Conservation (phyloP, 805 yeast genomes). For the Lipomyces orientalis region DNA sequence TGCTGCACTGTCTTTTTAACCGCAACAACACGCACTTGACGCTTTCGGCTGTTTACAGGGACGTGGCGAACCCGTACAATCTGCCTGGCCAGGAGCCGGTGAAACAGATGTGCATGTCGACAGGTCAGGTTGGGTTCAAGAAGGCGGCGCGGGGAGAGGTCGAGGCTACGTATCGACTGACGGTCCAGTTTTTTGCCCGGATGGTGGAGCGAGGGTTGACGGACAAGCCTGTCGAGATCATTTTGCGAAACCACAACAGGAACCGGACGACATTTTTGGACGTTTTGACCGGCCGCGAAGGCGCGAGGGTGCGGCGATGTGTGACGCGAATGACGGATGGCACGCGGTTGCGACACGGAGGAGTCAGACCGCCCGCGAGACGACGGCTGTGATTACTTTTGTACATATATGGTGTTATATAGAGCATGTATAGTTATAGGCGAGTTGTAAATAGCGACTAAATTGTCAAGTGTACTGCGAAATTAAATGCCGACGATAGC, state of each 20-base stretch:
- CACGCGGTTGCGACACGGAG: conserved; percentile 89
- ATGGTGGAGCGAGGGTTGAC: conserved; percentile 68
- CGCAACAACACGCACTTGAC: conserved; percentile 85
- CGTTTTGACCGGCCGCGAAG: conserved; percentile 90
- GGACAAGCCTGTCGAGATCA: conserved; percentile 68
- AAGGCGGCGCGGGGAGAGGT: conserved; percentile 90
- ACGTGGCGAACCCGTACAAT: conserved; percentile 73
- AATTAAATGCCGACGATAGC: no score
- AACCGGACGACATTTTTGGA: conserved; percentile 86
- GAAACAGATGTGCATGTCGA: conserved; percentile 62
- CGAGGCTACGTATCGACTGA: conserved; percentile 89
- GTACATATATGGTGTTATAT: conserved; percentile 2
- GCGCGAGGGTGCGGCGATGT: conserved; percentile 66
- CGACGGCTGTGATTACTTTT: conserved; percentile 22
- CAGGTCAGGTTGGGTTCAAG: conserved; percentile 89
- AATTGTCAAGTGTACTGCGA: no score
- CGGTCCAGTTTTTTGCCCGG: conserved; percentile 70
- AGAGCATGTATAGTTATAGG: no score
- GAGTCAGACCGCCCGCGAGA: conserved; percentile 79
- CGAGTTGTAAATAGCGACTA: no score
- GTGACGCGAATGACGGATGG: conserved; percentile 75
- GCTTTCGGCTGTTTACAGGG: conserved; percentile 65
- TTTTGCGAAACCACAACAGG: conserved; percentile 82
- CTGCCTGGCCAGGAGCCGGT: conserved; percentile 74
- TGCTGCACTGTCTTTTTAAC: conserved; percentile 75